Percentiles rank a stretch among this genome's conserved stretches.
Conservation (phyloP, 2,329 filamentous ascomycete genomes). For the Colletotrichum euphorbiae region DNA sequence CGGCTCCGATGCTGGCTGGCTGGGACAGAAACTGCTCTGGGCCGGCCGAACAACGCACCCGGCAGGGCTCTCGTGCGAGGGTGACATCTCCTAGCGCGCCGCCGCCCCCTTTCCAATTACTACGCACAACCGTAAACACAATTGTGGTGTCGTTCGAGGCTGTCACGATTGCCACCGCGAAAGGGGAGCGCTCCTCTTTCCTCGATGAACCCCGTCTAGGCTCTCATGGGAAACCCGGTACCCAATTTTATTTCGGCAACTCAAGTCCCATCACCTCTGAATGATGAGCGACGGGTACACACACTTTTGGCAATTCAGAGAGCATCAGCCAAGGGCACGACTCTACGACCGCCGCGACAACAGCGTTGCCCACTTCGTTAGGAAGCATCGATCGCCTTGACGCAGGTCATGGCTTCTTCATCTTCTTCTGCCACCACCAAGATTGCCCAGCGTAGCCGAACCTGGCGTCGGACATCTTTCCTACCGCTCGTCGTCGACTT, state of each 20-base stretch:
- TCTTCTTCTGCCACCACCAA: not conserved
- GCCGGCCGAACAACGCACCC: not conserved
- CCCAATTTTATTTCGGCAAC: constrained; percentile 6
- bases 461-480: constrained; percentile 18
- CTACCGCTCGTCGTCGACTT: constrained; percentile 19
- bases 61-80: no score
- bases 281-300: not conserved
- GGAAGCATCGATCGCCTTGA: constrained; percentile 4
- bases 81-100: no score
- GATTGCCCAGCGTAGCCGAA: not conserved
- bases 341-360: not conserved
- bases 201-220: constrained; percentile 8
- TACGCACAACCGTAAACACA: constrained; percentile 9
- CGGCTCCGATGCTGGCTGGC: not conserved
- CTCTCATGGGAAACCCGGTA: not conserved
- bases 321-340: not conserved
- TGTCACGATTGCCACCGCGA: constrained; percentile 17
- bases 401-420: not conserved
- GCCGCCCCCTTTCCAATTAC: not conserved
- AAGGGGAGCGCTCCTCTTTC: constrained; percentile 12
- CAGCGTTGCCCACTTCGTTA: not conserved
- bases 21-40: no score
- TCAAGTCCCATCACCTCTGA: not conserved
- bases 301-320: not conserved
- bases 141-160: constrained; percentile 13